phyloP scores from a whole-genome alignment of 495 filamentous ascomycete species.

The Aspergillus biplanus region DNA sequence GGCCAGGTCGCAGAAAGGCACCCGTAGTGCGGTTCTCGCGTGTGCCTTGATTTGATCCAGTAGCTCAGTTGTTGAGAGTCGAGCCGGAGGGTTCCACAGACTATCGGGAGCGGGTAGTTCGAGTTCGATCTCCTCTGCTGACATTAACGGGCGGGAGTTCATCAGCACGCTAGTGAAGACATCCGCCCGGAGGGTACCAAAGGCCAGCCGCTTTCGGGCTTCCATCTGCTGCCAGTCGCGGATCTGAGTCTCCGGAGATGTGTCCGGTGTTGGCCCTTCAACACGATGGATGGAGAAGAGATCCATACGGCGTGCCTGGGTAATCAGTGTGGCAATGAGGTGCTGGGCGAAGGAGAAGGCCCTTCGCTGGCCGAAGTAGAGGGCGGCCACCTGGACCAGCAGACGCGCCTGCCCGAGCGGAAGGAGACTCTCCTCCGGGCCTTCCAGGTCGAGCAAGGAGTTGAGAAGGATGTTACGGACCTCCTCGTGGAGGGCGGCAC shows the following conservation, averaged over 20 bases:
- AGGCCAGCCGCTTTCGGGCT: background rate
- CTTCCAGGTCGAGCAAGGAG: background rate
- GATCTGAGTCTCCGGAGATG: background rate
- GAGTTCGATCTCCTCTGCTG: constrained; percentile 3
- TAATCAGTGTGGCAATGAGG: background rate
- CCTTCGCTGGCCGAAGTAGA: background rate
- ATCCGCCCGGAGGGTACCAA: background rate
- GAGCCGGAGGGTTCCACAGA: background rate
- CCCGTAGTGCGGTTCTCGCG: background rate
- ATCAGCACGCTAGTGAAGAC: constrained; percentile 6
- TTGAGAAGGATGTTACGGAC: background rate
- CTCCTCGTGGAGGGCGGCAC: background rate
- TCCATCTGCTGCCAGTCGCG: background rate
- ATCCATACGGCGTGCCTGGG: background rate
- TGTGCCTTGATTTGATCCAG: background rate
- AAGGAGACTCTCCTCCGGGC: background rate
- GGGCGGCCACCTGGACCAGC: background rate
- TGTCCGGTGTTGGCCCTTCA: background rate
- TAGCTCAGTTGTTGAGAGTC: background rate
- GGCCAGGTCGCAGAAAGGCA: background rate
- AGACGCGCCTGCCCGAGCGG: background rate
- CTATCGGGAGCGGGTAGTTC: background rate
- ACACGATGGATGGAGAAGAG: background rate
- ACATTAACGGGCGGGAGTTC: constrained; percentile 4
- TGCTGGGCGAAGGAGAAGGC: constrained; percentile 6